Percentiles rank a stretch among this genome's conserved stretches.
phyloP scores from a whole-genome alignment of 2,329 filamentous ascomycete genomes.

The Fusarium beomiforme region DNA sequence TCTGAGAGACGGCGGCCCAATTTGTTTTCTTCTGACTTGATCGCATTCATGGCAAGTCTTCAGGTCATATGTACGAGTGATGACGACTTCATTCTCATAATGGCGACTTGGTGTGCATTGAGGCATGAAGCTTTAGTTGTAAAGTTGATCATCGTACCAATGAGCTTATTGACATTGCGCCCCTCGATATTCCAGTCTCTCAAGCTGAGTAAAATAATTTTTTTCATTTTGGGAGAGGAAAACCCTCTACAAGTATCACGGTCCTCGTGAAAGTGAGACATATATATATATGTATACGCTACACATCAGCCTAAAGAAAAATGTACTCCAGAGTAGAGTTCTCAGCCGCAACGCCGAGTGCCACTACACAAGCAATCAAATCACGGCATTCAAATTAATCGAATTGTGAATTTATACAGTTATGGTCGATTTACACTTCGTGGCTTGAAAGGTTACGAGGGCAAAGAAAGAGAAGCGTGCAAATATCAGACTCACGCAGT shows the following conservation, averaged over 20 bases:
- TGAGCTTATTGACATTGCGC: background rate
- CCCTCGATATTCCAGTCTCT: too few species aligned
- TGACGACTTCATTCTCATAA: background rate
- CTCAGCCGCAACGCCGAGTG: background rate
- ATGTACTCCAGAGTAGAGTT: background rate
- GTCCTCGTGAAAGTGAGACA: background rate
- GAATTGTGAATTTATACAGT: background rate
- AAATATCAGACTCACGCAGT: background rate
- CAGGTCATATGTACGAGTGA: background rate
- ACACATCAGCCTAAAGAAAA: background rate
- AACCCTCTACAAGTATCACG: background rate
- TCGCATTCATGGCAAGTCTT: background rate
- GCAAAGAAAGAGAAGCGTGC: background rate
- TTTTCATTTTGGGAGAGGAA: too few species aligned
- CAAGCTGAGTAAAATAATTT: background rate
- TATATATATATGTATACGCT: too few species aligned
- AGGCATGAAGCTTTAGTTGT: background rate
- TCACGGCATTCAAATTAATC: fast-evolving
- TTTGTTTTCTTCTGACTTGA: background rate
- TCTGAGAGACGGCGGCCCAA: background rate
- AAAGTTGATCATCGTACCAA: too few species aligned
- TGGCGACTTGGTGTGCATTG: background rate
- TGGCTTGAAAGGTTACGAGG: background rate
- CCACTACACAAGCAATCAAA: background rate
- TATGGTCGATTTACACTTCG: background rate